phyloP scores from a whole-genome alignment of 768 basidiomycete species.

The Suillus plorans region DNA sequence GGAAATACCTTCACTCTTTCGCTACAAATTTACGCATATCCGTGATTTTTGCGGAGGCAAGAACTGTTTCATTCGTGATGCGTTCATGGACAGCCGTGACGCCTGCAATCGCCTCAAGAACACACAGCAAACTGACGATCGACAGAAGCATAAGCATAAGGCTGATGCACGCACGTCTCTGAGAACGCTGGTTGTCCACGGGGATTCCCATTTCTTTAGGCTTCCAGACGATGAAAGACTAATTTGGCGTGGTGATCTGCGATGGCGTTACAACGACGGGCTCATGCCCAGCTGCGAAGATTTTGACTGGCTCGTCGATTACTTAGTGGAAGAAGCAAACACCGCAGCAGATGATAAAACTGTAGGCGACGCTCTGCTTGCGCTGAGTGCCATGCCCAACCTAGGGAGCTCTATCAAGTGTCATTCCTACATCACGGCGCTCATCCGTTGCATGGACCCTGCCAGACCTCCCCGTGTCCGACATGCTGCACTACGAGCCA shows the following conservation, averaged over 20 bases:
- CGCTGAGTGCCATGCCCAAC: neutral
- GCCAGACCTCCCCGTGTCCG: neutral
- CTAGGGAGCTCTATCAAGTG: neutral
- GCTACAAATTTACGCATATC: too few relatives aligned
- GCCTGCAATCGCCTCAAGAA: neutral
- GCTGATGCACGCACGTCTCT: neutral
- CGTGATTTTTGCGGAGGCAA: neutral
- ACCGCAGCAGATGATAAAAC: neutral
- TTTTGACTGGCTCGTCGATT: neutral
- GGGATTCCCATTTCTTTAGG: neutral
- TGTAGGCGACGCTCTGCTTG: neutral
- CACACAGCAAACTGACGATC: neutral
- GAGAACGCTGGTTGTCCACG: neutral
- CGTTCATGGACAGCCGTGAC: neutral
- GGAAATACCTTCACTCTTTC: neutral
- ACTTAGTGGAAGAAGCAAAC: neutral
- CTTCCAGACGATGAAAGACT: neutral
- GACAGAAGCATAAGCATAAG: neutral
- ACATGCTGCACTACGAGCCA: neutral
- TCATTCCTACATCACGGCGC: neutral
- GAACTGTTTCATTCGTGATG: neutral
- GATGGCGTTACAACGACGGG: neutral
- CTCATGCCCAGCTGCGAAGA: neutral
- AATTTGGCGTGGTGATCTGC: neutral
- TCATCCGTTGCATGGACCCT: neutral